Percentiles rank a stretch among this genome's conserved stretches.
These are phyloP conservation scores for Apiotrichum sp. DNA, from an alignment of 1,284 basidiomycete genomes.

Conservation along the genomic window DNA sequence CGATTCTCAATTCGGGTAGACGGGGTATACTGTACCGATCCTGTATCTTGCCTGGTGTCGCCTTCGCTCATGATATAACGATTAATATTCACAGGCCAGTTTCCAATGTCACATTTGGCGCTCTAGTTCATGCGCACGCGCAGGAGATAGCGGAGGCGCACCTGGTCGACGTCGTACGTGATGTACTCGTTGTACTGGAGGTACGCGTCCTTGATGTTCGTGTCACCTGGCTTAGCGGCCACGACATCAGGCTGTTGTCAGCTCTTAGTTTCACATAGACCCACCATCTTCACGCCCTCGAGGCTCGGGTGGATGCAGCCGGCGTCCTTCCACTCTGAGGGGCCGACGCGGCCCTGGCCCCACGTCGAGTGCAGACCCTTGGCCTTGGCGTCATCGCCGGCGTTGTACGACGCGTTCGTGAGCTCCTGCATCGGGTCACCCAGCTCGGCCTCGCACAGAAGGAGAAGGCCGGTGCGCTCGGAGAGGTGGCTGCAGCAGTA, in stretches of 20 bases:
- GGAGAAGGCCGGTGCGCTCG: conserved; percentile 11
- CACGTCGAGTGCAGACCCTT: conserved; percentile 15
- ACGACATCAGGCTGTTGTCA: conserved; percentile 7
- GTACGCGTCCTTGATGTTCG: conserved; percentile 6
- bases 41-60: too few relatives aligned
- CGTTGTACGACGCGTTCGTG: conserved; percentile 10
- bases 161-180: conserved; percentile 14
- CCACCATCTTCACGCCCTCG: conserved; percentile 14
- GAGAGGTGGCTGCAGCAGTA: conserved; percentile 53
- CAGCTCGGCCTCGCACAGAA: conserved; percentile 22
- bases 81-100: too few relatives aligned
- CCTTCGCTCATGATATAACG: too few relatives aligned
- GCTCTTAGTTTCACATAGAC: background rate
- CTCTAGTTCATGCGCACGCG: conserved; percentile 8
- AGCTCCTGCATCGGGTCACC: conserved; percentile 15
- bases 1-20: too few relatives aligned
- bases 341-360: conserved; percentile 15
- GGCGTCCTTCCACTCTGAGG: conserved; percentile 18
- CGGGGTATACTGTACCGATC: too few relatives aligned
- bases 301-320: conserved; percentile 10
- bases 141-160: conserved; percentile 20
- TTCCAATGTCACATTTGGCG: too few relatives aligned
- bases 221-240: conserved; percentile 1
- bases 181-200: conserved; percentile 24
- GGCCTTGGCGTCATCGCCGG: conserved; percentile 11